phyloP scores from a whole-genome alignment of 345 rosid species.

The Psidium guajava region DNA sequence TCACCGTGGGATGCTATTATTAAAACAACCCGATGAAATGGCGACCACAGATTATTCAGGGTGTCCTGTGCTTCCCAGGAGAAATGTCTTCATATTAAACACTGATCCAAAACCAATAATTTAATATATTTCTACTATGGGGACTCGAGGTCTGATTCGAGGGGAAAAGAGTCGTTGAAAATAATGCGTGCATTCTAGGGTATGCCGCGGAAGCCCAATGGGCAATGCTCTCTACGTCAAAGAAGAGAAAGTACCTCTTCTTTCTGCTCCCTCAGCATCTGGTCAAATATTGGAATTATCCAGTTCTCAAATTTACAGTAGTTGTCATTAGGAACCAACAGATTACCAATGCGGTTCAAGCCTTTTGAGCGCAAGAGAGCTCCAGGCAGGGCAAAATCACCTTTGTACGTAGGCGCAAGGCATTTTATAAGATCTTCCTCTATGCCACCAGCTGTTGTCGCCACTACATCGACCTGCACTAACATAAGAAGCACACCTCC shows the following conservation, averaged over 20 bases:
- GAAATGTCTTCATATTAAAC: too few species aligned
- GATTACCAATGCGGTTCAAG: constrained; percentile 83
- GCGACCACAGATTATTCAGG: too few species aligned
- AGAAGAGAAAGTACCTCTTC: constrained; percentile 46
- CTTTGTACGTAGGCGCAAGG: constrained; percentile 85
- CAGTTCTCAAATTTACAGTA: constrained; percentile 98
- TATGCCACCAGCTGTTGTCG: constrained; percentile 91
- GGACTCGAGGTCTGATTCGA: neutral
- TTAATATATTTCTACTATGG: neutral
- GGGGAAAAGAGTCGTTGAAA: neutral
- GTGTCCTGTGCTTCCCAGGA: too few species aligned
- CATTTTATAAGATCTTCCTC: constrained; percentile 97
- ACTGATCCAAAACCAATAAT: neutral
- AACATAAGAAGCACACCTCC: neutral
- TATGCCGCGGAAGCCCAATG: neutral
- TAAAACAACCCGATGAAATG: neutral
- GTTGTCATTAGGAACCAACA: constrained; percentile 88
- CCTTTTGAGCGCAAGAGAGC: constrained; percentile 71
- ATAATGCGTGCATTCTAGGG: neutral
- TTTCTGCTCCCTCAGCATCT: constrained; percentile 82
- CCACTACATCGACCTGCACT: constrained; percentile 83
- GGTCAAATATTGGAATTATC: constrained; percentile 83
- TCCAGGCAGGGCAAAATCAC: constrained; percentile 80
- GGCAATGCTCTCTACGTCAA: neutral
- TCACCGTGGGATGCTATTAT: neutral